phyloP scores from a whole-genome alignment of 768 basidiomycete genomes.

The Lentinula raphanica region DNA sequence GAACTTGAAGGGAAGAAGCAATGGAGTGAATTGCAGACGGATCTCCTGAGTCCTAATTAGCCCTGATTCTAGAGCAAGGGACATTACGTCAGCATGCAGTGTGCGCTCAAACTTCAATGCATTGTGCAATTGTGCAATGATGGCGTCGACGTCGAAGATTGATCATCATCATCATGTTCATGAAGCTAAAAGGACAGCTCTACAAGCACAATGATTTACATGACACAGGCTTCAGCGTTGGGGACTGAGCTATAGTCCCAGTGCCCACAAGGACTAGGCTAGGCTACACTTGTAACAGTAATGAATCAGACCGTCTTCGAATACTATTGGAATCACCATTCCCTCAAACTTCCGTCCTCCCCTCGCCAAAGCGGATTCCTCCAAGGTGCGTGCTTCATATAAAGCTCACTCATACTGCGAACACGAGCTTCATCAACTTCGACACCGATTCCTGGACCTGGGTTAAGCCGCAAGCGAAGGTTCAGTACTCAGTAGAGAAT shows the following conservation, averaged over 20 bases:
- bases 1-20: background rate
- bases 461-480: too few species aligned
- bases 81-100: background rate
- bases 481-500: too few species aligned
- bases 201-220: too few species aligned
- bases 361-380: slow-evolving; percentile 53
- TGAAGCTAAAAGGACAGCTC: too few species aligned
- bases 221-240: too few species aligned
- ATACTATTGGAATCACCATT: slow-evolving; percentile 41
- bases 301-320: too few species aligned
- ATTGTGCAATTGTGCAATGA: too few species aligned
- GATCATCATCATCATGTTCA: too few species aligned
- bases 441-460: slow-evolving; percentile 58
- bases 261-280: too few species aligned
- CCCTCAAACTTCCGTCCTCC: slow-evolving; percentile 46
- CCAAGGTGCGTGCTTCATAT: slow-evolving; percentile 42
- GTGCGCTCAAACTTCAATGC: background rate
- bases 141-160: too few species aligned
- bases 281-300: too few species aligned
- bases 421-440: slow-evolving; percentile 57
- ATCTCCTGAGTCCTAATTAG: background rate
- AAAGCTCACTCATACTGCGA: slow-evolving; percentile 25
- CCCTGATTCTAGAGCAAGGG: background rate
- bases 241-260: too few species aligned
- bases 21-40: background rate